Evolutionary conservation across 1,284 basidiomycete species (phyloP).

Genomic region (Xanthoconium separans): DNA sequence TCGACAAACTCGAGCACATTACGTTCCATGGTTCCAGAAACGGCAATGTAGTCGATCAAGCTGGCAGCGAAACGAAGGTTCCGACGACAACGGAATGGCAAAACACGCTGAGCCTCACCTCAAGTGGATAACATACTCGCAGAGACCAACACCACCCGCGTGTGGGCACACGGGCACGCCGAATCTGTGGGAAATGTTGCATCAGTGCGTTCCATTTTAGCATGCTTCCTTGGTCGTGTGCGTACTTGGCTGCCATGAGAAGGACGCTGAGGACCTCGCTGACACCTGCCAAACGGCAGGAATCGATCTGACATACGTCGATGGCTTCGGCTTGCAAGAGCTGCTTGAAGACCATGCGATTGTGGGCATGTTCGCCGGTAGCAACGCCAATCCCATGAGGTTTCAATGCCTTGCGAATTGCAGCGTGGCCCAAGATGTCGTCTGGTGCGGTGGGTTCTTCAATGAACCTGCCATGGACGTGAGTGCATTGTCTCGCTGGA

Average conservation of each 20-base stretch:
- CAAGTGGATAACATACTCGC: conserved; percentile 89
- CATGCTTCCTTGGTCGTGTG: conserved; percentile 7
- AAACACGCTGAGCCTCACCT: conserved; percentile 42
- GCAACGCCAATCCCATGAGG: conserved; percentile 89
- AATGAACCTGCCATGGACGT: conserved; percentile 71
- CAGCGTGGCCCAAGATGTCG: conserved; percentile 84
- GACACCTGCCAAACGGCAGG: conserved; percentile 89
- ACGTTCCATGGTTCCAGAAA: conserved; percentile 89
- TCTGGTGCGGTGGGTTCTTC: conserved; percentile 95
- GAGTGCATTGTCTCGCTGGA: not conserved
- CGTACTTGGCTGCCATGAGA: conserved; percentile 88
- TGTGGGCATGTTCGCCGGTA: conserved; percentile 95
- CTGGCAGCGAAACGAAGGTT: conserved; percentile 32
- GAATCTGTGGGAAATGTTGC: conserved; percentile 47
- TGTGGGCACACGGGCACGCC: conserved; percentile 91
- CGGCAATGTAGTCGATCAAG: conserved; percentile 89
- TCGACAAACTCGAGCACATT: conserved; percentile 91
- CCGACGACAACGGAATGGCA: not conserved
- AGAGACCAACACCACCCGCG: conserved; percentile 93
- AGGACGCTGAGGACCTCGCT: conserved; percentile 93
- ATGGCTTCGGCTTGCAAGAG: conserved; percentile 91
- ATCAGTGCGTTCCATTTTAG: conserved; percentile 13
- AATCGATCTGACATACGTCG: conserved; percentile 91
- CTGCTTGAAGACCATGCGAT: conserved; percentile 97
- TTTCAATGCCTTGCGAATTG: conserved; percentile 78